A percentile compares a stretch with the other conserved stretches of the same genome.
Conservation (phyloP, 2,329 filamentous ascomycete species). For the Aureobasidium sp. region DNA sequence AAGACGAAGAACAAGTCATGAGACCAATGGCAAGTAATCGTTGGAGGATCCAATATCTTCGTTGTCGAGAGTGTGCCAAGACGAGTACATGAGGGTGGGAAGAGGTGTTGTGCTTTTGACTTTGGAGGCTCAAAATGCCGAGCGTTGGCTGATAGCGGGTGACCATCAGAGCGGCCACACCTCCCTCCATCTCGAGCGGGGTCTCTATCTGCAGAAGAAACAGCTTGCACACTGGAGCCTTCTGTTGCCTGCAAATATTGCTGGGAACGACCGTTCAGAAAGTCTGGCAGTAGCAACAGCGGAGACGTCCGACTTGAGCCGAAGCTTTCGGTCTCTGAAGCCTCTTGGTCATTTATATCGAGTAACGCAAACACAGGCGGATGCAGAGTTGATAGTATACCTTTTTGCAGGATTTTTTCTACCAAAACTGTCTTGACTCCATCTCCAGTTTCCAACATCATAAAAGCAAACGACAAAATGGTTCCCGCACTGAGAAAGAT, state of each 20-base stretch:
- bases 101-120: not conserved
- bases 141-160: not conserved
- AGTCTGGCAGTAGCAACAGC: not conserved
- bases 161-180: not conserved
- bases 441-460: not conserved
- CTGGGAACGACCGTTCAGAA: not conserved
- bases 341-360: constrained; percentile 9
- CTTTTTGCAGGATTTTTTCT: not conserved
- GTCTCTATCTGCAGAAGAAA: not conserved
- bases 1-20: not conserved
- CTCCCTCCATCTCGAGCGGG: not conserved
- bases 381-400: not conserved
- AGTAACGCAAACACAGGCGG: constrained; percentile 6
- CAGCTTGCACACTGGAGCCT: not conserved
- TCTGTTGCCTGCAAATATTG: not conserved
- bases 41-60: not conserved
- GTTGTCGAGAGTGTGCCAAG: not conserved
- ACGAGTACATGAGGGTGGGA: not conserved
- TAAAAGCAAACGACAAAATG: not conserved
- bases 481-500: constrained; percentile 31
- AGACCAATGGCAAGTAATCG: too few relatives aligned
- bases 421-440: not conserved
- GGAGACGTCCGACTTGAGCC: constrained; percentile 3
- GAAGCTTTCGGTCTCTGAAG: not conserved
- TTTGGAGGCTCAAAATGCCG: not conserved